phyloP scores from a whole-genome alignment of 73 alveolate genomes.

The Tetrahymena elliotti region DNA sequence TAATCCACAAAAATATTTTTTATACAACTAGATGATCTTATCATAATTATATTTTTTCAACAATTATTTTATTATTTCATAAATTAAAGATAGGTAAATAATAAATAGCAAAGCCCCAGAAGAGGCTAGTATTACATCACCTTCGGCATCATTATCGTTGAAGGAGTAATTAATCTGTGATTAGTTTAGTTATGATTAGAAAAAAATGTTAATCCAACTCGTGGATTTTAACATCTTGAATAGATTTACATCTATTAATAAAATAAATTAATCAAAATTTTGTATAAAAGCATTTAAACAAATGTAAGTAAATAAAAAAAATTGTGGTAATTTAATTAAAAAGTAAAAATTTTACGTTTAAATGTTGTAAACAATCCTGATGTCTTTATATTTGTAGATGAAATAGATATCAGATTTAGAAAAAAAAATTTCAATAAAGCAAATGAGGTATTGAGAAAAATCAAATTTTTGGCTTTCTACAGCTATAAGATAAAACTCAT shows the following conservation, averaged over 20 bases:
- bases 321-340: too few species aligned
- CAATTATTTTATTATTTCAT: background rate
- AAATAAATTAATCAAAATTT: background rate
- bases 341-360: background rate
- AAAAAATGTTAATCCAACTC: background rate
- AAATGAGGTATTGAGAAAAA: background rate
- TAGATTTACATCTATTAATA: background rate
- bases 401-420: background rate
- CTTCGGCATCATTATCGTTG: background rate
- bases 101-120: background rate
- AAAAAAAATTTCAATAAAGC: too few species aligned
- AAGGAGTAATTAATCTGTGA: background rate
- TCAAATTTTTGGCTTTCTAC: background rate
- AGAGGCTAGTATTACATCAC: background rate
- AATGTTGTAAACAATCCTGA: background rate
- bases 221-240: background rate
- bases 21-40: background rate
- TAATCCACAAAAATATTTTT: background rate
- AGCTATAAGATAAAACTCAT: background rate
- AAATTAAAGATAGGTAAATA: background rate
- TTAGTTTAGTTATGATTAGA: background rate
- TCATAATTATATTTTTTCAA: background rate
- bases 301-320: background rate
- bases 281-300: background rate
- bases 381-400: background rate